Conservation (phyloP, 139 green algal genomes). For the Chlamydomonas asymmetrica region DNA sequence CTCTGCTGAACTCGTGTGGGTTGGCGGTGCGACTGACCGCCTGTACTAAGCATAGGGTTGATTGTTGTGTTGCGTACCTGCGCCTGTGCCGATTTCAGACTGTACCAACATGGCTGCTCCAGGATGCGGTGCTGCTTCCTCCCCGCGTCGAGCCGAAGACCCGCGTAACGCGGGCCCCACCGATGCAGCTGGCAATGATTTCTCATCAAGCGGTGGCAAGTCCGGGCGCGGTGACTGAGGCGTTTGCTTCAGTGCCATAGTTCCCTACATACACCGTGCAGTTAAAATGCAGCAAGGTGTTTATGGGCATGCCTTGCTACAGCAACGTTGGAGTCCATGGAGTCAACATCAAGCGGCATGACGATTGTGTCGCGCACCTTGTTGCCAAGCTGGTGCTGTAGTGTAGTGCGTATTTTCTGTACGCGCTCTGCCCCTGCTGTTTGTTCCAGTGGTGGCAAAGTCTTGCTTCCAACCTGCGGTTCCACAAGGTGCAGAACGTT, state of each 20-base stretch:
- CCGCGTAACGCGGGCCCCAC: constrained; percentile 12
- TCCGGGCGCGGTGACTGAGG: constrained; percentile 28
- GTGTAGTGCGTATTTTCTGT: constrained; percentile 14
- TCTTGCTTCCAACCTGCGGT: constrained; percentile 14
- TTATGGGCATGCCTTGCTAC: no score
- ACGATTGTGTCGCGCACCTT: constrained; percentile 15
- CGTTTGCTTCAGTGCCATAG: constrained; percentile 19
- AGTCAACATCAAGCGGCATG: no score
- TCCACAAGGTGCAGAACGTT: no score
- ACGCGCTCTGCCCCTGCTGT: constrained; percentile 15
- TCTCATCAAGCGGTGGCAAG: constrained; percentile 33
- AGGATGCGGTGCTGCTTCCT: no score
- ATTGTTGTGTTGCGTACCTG: no score
- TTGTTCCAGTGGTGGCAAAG: constrained; percentile 19
- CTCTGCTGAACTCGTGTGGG: no score
- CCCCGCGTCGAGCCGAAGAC: not conserved
- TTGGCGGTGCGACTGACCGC: no score
- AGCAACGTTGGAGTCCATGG: not conserved
- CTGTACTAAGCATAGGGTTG: no score
- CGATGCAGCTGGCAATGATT: not conserved
- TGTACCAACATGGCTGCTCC: no score
- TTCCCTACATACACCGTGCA: no score
- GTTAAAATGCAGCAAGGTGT: no score
- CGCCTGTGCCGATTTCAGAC: no score
- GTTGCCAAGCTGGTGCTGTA: not conserved